Conservation (phyloP, 2,329 filamentous ascomycete genomes). For the Aureobasidium sp. region DNA sequence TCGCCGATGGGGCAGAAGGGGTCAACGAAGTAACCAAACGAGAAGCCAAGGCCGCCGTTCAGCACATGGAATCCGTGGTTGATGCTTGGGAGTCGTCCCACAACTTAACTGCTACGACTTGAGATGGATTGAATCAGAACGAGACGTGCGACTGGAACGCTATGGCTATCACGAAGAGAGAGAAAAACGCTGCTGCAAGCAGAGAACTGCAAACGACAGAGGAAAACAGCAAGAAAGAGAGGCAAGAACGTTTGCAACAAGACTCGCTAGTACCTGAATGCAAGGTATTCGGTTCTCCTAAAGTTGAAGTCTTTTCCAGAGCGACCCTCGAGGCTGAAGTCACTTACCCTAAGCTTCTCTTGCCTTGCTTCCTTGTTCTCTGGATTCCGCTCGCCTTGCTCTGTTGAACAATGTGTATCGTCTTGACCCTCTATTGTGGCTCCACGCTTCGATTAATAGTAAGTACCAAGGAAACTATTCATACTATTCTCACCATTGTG, state of each 20-base stretch:
- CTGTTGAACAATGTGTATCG: not conserved
- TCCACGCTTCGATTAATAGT: not conserved
- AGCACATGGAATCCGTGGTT: not conserved
- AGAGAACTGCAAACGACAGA: not conserved
- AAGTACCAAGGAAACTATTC: not conserved
- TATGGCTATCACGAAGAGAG: not conserved
- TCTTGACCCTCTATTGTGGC: not conserved
- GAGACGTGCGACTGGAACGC: not conserved
- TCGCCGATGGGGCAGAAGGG: not conserved
- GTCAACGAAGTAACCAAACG: not conserved
- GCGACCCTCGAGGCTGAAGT: not conserved
- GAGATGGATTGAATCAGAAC: not conserved
- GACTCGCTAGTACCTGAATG: not conserved
- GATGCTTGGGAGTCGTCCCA: not conserved
- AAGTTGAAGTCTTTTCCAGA: not conserved
- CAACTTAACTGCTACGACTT: not conserved
- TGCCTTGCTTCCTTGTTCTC: too few species aligned
- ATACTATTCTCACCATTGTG: not conserved
- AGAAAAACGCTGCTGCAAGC: not conserved
- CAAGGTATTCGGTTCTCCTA: not conserved
- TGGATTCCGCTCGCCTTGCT: not conserved
- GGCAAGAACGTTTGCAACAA: not conserved
- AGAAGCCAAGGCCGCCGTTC: not conserved
- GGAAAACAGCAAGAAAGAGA: not conserved
- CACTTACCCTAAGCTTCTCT: not conserved